Evolutionary conservation across 2,329 filamentous ascomycete genomes (phyloP).

Genomic region (Penicillium sp.): DNA sequence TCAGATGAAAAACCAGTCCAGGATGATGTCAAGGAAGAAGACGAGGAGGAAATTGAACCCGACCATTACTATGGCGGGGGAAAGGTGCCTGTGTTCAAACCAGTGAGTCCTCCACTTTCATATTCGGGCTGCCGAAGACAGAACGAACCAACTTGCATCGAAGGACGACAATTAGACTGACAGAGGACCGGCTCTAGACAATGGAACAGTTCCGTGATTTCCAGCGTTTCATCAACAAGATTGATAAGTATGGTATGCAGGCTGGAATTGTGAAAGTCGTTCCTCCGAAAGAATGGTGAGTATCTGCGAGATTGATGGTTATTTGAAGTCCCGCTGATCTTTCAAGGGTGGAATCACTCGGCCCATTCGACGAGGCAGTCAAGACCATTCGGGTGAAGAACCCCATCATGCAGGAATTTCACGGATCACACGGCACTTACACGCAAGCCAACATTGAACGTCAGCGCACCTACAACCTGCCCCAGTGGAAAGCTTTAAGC

Average conservation of each 20-base stretch:
- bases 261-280: conserved; percentile 96
- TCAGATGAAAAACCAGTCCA: conserved; percentile 32
- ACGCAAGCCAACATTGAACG: conserved; percentile 97
- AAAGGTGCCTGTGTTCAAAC: conserved; percentile 87
- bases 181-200: conserved; percentile 45
- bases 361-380: conserved; percentile 72
- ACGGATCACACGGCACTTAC: conserved; percentile 90
- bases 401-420: conserved; percentile 96
- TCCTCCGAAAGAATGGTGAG: conserved; percentile 86
- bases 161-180: conserved; percentile 16
- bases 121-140: neutral
- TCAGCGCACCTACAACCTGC: conserved; percentile 90
- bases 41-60: conserved; percentile 72
- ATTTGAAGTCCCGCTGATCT: conserved; percentile 11
- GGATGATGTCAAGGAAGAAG: conserved; percentile 57
- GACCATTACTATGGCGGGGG: conserved; percentile 80
- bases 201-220: conserved; percentile 96
- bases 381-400: conserved; percentile 93
- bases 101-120: conserved; percentile 48
- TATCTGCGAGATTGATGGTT: conserved; percentile 10
- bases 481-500: conserved; percentile 89
- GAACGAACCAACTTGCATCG: neutral
- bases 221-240: conserved; percentile 79
- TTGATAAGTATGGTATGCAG: conserved; percentile 94
- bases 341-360: conserved; percentile 61